phyloP scores from a whole-genome alignment of 106 monocot genomes.

The Chionographis japonica region DNA sequence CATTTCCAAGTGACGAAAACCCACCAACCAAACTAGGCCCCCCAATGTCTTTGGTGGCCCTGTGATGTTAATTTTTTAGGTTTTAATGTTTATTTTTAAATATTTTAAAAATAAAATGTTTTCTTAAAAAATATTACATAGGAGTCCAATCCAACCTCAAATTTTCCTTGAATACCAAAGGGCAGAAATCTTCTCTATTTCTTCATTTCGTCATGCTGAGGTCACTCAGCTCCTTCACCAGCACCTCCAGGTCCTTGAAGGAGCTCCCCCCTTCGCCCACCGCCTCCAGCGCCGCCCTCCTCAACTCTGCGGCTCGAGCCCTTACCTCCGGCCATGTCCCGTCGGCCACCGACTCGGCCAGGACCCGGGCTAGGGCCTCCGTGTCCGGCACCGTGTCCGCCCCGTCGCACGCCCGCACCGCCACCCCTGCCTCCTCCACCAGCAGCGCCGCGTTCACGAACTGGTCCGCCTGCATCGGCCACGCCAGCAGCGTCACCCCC shows the following conservation, averaged over 20 bases:
- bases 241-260: background rate
- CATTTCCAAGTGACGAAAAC: no score
- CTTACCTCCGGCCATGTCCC: background rate
- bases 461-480: conserved; percentile 51
- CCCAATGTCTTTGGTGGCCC: no score
- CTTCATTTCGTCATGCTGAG: no score
- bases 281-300: conserved; percentile 5
- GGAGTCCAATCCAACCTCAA: no score
- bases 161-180: no score
- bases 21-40: no score
- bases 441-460: conserved; percentile 30
- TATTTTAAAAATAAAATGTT: no score
- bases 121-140: no score
- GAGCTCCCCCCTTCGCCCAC: conserved; percentile 26
- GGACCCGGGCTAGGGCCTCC: conserved; percentile 6
- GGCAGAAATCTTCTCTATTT: no score
- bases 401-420: conserved; percentile 24
- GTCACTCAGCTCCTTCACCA: conserved; percentile 12
- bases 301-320: conserved; percentile 13
- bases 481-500: conserved; percentile 30
- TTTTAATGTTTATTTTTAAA: no score
- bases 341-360: conserved; percentile 1
- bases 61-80: no score
- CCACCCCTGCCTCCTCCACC: conserved; percentile 20
- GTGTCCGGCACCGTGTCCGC: conserved; percentile 11